A percentile compares a stretch with the other conserved stretches of the same genome.
These are phyloP conservation scores for Nissolia schottii DNA, from an alignment of 306 rosid species.

Conservation along the genomic window DNA sequence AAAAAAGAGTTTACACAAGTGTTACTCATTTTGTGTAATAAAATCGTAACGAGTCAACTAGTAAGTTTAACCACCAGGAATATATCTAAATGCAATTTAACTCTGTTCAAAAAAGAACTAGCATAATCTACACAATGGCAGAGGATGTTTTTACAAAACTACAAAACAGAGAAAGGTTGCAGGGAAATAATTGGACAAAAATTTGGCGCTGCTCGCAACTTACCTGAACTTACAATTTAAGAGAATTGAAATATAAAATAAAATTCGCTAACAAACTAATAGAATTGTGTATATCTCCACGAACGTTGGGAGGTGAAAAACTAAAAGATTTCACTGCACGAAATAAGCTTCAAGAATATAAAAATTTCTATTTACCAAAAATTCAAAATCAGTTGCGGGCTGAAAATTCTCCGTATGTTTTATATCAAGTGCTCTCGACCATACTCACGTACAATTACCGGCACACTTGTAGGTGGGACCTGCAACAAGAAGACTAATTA, in stretches of 20 bases:
- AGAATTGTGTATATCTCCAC: background rate
- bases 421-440: constrained; percentile 51
- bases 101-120: too few species aligned
- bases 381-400: background rate
- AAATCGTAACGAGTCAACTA: too few species aligned
- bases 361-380: background rate
- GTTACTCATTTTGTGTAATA: too few species aligned
- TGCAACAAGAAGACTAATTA: constrained; percentile 26
- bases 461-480: constrained; percentile 88
- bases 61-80: too few species aligned
- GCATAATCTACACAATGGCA: background rate
- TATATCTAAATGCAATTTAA: too few species aligned
- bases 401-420: constrained; percentile 15
- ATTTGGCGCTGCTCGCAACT: background rate
- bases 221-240: background rate
- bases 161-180: background rate
- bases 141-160: background rate
- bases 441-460: constrained; percentile 82
- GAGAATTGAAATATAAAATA: background rate
- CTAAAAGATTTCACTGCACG: background rate
- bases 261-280: background rate
- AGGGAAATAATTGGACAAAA: background rate
- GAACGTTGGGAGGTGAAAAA: background rate
- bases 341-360: background rate
- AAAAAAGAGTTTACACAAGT: too few species aligned